Evolutionary conservation across 805 yeast genomes (phyloP), one percentile per base, ranked within the genome.

Genomic region (Yarrowia bubula): DNA sequence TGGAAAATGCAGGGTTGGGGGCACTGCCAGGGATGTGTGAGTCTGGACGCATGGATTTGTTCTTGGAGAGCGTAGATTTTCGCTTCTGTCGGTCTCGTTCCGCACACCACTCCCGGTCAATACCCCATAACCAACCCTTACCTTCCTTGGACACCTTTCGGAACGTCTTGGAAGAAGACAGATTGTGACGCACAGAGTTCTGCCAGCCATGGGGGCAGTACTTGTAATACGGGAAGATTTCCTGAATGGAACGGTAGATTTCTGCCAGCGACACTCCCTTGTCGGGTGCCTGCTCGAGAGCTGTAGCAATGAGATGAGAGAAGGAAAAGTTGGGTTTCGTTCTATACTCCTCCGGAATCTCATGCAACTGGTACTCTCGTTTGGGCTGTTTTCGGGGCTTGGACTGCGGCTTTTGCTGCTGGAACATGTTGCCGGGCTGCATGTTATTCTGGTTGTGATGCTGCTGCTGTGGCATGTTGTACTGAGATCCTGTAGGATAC

Each of bases 131-230:
- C 96, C 96, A 92, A 66, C 96, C 97, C 74, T 89, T 89, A n/a
- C 96, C 95, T 70, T 89, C 95, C 67, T 88, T 87, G 42, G 91
- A 85, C 14, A 89, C 87, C 72, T 89, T 89, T 63, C 84, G 81
- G 78, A 93, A 95, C 7, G 93, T 86, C 76, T 90, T 91, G 76
- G 92, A 92, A 69, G 91, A 80, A 22, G 93, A 88, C 43, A 95
- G 79, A 71, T 92, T 92, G 76, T 95, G 99, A 61, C 96, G 83
- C 17, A 95, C 96, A 0, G 96, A 86, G 72, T 90, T 88, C 77
- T 95, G 99, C 99, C 99, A 95, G 2, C 98, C 98, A 75, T 92
- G 96, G 0, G 96, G 93, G 71, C 98, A 92, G 76, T 90, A 93
- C 71, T 87, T 84, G 77, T 90, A 95, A 77, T 90, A 95, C 2